Percentiles rank a stretch among this genome's conserved stretches.
phyloP scores from a whole-genome alignment of 805 yeast genomes.

The Kazachstania viticola region DNA sequence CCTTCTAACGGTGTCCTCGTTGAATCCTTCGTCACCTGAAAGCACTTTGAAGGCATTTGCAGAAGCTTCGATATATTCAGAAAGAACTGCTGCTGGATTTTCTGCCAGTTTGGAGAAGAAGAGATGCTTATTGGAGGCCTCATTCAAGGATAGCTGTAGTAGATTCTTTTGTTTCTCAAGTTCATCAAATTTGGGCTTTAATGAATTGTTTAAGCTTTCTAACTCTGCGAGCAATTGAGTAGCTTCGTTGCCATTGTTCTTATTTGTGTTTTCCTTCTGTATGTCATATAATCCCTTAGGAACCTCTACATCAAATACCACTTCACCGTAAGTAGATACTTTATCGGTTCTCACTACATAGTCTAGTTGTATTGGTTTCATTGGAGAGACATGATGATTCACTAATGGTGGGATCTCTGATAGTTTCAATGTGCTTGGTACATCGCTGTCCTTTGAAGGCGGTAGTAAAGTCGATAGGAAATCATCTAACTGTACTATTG shows the following conservation, averaged over 20 bases:
- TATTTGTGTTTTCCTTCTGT: constrained; percentile 3
- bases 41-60: constrained; percentile 75
- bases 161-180: constrained; percentile 34
- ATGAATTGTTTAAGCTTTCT: constrained; percentile 20
- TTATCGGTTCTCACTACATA: constrained; percentile 68
- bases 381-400: constrained; percentile 55
- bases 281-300: constrained; percentile 27
- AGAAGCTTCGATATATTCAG: constrained; percentile 68
- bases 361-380: constrained; percentile 68
- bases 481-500: constrained; percentile 41
- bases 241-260: constrained; percentile 23
- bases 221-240: constrained; percentile 17
- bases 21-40: constrained; percentile 80
- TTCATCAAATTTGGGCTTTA: constrained; percentile 32
- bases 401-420: constrained; percentile 35
- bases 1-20: constrained; percentile 79
- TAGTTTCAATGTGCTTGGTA: constrained; percentile 26
- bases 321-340: constrained; percentile 71
- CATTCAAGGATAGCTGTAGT: constrained; percentile 40
- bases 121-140: constrained; percentile 52
- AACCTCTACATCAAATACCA: constrained; percentile 65
- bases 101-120: constrained; percentile 66
- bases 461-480: constrained; percentile 33
- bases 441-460: constrained; percentile 1
- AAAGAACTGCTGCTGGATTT: constrained; percentile 67